These are phyloP conservation scores for Coleophoma crateriformis DNA, from an alignment of 2,329 filamentous ascomycete species.

Conservation along the genomic window DNA sequence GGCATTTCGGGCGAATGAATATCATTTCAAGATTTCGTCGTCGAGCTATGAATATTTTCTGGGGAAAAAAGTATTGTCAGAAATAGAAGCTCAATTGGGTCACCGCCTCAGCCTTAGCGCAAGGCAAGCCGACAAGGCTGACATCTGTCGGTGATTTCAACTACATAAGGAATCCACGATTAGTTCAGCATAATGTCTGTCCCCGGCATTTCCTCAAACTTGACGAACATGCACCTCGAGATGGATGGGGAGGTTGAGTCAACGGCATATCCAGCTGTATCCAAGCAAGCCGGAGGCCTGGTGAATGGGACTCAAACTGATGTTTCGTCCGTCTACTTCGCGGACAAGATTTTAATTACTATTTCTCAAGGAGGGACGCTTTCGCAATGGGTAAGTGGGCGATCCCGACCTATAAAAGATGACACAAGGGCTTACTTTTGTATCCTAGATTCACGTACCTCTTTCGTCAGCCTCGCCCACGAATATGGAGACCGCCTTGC, in stretches of 20 bases:
- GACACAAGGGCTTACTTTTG: background rate
- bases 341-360: constrained; percentile 87
- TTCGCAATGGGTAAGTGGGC: constrained; percentile 75
- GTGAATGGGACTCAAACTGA: constrained; percentile 69
- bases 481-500: constrained; percentile 47
- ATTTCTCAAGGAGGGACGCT: constrained; percentile 80
- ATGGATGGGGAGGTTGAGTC: constrained; percentile 10
- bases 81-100: too few species aligned
- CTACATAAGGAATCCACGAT: too few species aligned
- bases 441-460: constrained; percentile 66
- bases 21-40: too few species aligned
- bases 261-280: constrained; percentile 20
- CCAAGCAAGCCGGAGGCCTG: constrained; percentile 41
- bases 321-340: constrained; percentile 67
- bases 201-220: constrained; percentile 6
- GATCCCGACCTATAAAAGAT: constrained; percentile 9
- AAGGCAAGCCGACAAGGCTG: background rate
- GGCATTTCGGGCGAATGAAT: constrained; percentile 8
- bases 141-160: background rate
- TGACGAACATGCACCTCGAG: constrained; percentile 7
- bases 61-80: too few species aligned
- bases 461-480: constrained; percentile 63
- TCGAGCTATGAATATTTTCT: too few species aligned
- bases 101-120: background rate
- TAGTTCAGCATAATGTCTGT: constrained; percentile 7